Base-by-base conservation (phyloP, 208 protist species). In the Porcisia hertigi region DNA sequence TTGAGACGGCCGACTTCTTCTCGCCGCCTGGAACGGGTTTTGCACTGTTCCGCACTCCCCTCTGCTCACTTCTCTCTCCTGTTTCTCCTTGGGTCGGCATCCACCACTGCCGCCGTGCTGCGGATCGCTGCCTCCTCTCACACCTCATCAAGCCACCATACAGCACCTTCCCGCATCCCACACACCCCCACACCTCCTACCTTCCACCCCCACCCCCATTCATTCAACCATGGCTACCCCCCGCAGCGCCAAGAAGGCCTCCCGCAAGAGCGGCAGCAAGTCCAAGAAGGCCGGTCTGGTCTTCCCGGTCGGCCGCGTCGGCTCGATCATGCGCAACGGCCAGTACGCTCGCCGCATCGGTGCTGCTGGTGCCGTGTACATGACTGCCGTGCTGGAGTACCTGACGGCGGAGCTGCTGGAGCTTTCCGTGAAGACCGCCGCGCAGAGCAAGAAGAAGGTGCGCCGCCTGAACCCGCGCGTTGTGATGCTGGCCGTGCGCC, bases 371-470 rank as follows among this genome's bases (percentile, higher is more conserved):
- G 98, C 99, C 64, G 97, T 99, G 57, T 99, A 99, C 94, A 87
- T 99, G 70, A 94, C 99, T 5, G 98, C 99, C 53, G 98, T 99
- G 69, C 83, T 99, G 43, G 99, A 99, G 92, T 99, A 99, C 92
- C 80, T 95, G 87, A 93, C 88, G 34, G 88, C 91, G 47, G 91
- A 95, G 84, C 83, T 95, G 66, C 88, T 95, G 75, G 91, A 95
- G 86, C 88, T 94, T 45, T 92, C 90, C 62, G 86, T 92, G 83
- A 94, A 94, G 88, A 83, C 84, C n/a, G 87, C 90, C 47, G 80
- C 76, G 76, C 86, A 92, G 86, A 82, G 80, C 80, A 55, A 75
- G 59, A 92, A 92, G 86, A 91, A 91, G 88, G 77, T 82, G 65
- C 83, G 82, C 85, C 90, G 88, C 77, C 85, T 92, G 82, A 91